Base-by-base conservation (phyloP, 2,329 filamentous ascomycete species). In the Stemphylium lycopersici region DNA sequence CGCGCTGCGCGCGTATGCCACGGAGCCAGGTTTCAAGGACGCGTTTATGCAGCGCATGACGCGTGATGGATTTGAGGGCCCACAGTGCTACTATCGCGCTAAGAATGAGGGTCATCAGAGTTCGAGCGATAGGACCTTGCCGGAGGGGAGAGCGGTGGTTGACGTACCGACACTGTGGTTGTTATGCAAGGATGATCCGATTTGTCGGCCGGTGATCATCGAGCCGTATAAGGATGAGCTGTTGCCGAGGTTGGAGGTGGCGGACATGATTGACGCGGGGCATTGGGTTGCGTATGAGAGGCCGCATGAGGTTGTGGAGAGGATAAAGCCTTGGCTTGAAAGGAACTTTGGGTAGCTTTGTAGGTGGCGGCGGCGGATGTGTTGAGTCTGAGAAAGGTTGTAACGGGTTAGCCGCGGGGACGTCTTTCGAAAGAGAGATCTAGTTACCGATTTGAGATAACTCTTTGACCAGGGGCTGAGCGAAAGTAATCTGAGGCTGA, bases 71-170 rank as follows among this genome's bases (percentile, higher is more conserved):
- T 70, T 77, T 39, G 71, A 68, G 24, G 68, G 62, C 4, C 70
- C 76, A 3, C 62, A 77, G 51, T 69, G 71, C 52, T 78, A 72
- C 62, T 79, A 79, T 51, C 63, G 68, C 40, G 67, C 69, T 49
- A 62, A 58, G 36, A 44, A 38, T 8, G 29, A 45, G 49, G 57
- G 71, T 36, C 37, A 67, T 20, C 69, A 77, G 44, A 55, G 65
- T 29, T 59, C 66, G 32, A 58, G 58, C 16, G 71, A 72, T 16
- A 66, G 62, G 31, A 61, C 62, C 11, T 26, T 74, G 11, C 63
- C 66, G 0, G 39, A 52, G 12, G 58, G 56, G 4, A 59, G 52
- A 3, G 48, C 61, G 8, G 58, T 56, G 29, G 72, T 76, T n/a
- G 68, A 67, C 22, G 73, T 78, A 29, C 77, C 77, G 1, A 50